Conservation (phyloP, 257 asterid species). For the Salvia rosmarinus region DNA sequence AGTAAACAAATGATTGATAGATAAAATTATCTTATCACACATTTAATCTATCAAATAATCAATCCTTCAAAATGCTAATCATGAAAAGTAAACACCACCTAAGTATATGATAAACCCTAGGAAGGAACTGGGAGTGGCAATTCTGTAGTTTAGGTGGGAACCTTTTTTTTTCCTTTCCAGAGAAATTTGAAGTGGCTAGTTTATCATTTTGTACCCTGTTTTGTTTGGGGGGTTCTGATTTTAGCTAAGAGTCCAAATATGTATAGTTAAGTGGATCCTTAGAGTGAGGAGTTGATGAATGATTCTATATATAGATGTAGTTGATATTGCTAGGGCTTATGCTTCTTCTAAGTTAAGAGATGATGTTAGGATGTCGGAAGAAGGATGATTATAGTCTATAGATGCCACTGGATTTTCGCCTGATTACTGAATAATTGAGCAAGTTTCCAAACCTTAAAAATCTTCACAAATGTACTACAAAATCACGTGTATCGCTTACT, state of each 20-base stretch:
- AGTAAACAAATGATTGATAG: too few relatives aligned
- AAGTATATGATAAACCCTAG: constrained; percentile 33
- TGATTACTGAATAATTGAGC: background rate
- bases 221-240: constrained; percentile 3
- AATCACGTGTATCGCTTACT: background rate
- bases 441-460: background rate
- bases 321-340: background rate
- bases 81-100: too few relatives aligned
- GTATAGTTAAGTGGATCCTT: background rate
- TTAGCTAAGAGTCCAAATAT: background rate
- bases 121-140: constrained; percentile 17
- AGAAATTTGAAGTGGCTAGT: constrained; percentile 2
- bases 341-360: background rate
- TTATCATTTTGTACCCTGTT: background rate
- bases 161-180: background rate
- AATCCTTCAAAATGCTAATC: too few relatives aligned
- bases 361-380: background rate
- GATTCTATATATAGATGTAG: background rate
- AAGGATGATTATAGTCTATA: background rate
- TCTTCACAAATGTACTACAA: background rate
- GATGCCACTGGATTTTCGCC: background rate
- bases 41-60: too few relatives aligned
- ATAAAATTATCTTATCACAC: too few relatives aligned
- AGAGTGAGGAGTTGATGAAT: background rate
- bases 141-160: constrained; percentile 1